Base-by-base conservation (phyloP, 495 filamentous ascomycete species). In the Xylaria venustula region DNA sequence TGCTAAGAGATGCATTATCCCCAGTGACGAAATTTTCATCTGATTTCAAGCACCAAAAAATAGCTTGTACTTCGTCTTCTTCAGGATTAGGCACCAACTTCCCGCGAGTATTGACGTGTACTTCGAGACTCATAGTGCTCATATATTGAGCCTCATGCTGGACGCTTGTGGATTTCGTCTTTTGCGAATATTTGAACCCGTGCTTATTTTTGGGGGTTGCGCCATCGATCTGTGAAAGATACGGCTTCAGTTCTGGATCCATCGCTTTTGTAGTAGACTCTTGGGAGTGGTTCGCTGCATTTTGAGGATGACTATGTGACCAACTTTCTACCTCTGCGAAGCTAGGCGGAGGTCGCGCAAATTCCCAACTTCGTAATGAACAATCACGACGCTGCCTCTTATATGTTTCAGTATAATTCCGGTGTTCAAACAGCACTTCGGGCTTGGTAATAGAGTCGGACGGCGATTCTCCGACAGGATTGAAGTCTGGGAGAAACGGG, bases 111-210 rank as follows among this genome's bases (percentile, higher is more conserved):
- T 96, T 97, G 57, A 95, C 89, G 71, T 98, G 94, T n/a, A 98
- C 71, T 69, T 98, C 94, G 6, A 98, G 71, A 65, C 93, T 93
- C 92, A 98, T 93, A 34, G 86, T 90, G 73, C 90, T 96, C 92
- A 98, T 98, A 70, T 96, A 93, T 63, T 96, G 92, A 6, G 87
- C 84, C 70, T 96, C 91, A 62, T 93, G 89, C 64, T 89, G 83
- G 37, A 94, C 88, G 67, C 86, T 92, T 0, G 87, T 89, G 4
- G 87, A 85, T 67, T 85, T 85, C 53, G 79, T 74, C 64, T 88
- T 90, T 68, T 94, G 92, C 1, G 92, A 93, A 70, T 90, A 94
- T 69, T 91, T 94, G 77, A 93, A 91, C 2, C 90, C 91, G 70
- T 91, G 81, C 47, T 83, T 87, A 65, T 91, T 91, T 65, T 83